Base-by-base conservation (phyloP, 106 monocot species). In the Apostasia shenzhenica region DNA sequence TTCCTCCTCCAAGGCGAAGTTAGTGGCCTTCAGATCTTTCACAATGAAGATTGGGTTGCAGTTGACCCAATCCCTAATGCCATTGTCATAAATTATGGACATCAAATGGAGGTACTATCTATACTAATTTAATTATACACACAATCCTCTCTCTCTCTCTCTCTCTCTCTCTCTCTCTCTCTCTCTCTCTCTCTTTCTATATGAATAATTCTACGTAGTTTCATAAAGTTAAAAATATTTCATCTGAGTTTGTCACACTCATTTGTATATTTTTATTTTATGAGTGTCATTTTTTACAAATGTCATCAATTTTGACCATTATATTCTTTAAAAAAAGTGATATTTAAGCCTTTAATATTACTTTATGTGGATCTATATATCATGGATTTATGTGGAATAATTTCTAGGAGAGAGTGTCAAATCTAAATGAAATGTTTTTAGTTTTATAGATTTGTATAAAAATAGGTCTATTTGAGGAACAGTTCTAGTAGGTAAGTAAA, bases 61-160 rank as follows among this genome's bases (percentile, higher is more conserved):
- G 69, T 77, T 12, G 70, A 66, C 1, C 77, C 77, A 3, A 10
- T 71, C 41, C 63, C 70, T 0, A 70, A 71, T 52, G 77, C 71
- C 5, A 57, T 77, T 48, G 55, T 76, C 8, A 46, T 76, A 45
- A 70, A 70, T 48, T 44, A 54, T 14, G 76, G 76, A 4, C 70
- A 55, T 55, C 52, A 45, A 5, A 14, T 76, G 5, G 76, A 76
- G 76, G 76, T 76, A 51, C 6, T 4, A 43, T 5, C 40, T 13
- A 38, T 7, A 5, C 55, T 41, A 50, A 67, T 50, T 67, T 5
- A 8, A 52, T 52, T 52, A 4, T 52, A 52, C 4, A 10, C 52
- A 52, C 7, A 63, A 45, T n/a, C 44, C 41, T 2, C 43, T 3
- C 13, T 46, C 42, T n/a, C 43, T 63, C 11, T 63, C 41, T 8